These are phyloP conservation scores for Vitis hybrid DNA, from an alignment of 177 flowering plant genomes.

Conservation along the genomic window DNA sequence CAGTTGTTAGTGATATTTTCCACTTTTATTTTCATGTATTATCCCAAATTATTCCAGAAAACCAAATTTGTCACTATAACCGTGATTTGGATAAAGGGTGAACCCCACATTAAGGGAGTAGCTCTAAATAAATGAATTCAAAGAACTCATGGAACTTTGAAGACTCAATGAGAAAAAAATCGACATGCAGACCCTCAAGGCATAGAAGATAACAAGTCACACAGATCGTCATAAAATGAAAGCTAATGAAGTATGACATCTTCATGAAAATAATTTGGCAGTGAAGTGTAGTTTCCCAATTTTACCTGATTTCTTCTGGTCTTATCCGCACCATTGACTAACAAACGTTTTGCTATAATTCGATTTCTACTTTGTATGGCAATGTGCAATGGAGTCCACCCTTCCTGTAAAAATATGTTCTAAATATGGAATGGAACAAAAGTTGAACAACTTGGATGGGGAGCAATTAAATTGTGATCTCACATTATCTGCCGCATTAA, in stretches of 20 bases:
- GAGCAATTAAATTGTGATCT: slow-evolving; percentile 21
- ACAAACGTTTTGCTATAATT: slow-evolving; percentile 73
- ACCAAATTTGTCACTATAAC: too few species aligned
- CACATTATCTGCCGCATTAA: slow-evolving; percentile 81
- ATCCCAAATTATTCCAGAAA: too few species aligned
- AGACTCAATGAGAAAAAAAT: not conserved
- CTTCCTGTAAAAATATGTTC: slow-evolving; percentile 54
- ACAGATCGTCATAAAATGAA: not conserved
- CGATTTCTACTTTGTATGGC: slow-evolving; percentile 81
- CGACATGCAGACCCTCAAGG: not conserved
- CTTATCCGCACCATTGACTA: slow-evolving; percentile 86
- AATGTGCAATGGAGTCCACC: slow-evolving; percentile 96
- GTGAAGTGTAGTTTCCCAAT: not conserved
- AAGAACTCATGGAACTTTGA: not conserved
- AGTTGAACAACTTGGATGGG: not conserved
- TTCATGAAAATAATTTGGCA: not conserved
- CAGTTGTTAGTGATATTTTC: too few species aligned
- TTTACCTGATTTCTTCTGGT: slow-evolving; percentile 75
- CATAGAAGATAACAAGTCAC: not conserved
- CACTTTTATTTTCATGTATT: too few species aligned
- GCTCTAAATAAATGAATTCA: not conserved
- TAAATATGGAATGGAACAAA: slow-evolving; percentile 2
- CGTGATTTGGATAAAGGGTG: too few species aligned
- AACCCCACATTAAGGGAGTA: not conserved
- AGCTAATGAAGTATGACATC: not conserved